These are phyloP conservation scores for Globisporangium canariense DNA, from an alignment of 352 stramenopile species.

Conservation along the genomic window DNA sequence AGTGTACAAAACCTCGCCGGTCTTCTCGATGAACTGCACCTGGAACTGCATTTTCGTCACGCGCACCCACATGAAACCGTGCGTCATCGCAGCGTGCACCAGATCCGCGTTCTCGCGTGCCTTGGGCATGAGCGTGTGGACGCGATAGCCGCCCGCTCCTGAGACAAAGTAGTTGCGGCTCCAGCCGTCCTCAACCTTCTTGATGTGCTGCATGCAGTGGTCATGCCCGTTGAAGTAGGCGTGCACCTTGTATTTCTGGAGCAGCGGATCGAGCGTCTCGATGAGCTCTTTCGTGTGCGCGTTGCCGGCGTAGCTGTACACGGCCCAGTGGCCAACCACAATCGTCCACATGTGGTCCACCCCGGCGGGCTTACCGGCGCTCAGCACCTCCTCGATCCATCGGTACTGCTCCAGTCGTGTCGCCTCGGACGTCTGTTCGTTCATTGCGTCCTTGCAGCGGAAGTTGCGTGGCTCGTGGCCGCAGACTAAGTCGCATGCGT, in stretches of 20 bases:
- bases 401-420: slow-evolving; percentile 67
- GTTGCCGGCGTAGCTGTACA: slow-evolving; percentile 85
- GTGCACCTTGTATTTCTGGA: slow-evolving; percentile 82
- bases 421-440: slow-evolving; percentile 57
- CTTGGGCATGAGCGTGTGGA: slow-evolving; percentile 64
- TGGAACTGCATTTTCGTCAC: slow-evolving; percentile 67
- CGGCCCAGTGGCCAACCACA: slow-evolving; percentile 79
- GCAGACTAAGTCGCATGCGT: slow-evolving; percentile 82
- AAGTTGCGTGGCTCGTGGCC: slow-evolving; percentile 73
- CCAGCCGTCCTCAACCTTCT: slow-evolving; percentile 39
- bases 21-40: slow-evolving; percentile 70
- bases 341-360: slow-evolving; percentile 85
- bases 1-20: slow-evolving; percentile 74
- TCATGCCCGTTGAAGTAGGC: slow-evolving; percentile 88
- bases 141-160: slow-evolving; percentile 69
- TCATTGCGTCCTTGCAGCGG: slow-evolving; percentile 78
- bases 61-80: slow-evolving; percentile 82
- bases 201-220: slow-evolving; percentile 82
- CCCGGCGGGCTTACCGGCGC: slow-evolving; percentile 47
- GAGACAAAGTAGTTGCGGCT: slow-evolving; percentile 78
- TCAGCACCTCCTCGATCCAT: slow-evolving; percentile 71
- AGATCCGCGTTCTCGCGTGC: slow-evolving; percentile 66
- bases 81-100: slow-evolving; percentile 76
- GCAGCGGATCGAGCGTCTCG: slow-evolving; percentile 56
- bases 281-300: slow-evolving; percentile 79